Conservation (phyloP, 2,329 filamentous ascomycete species). For the Geosmithia morbida region DNA sequence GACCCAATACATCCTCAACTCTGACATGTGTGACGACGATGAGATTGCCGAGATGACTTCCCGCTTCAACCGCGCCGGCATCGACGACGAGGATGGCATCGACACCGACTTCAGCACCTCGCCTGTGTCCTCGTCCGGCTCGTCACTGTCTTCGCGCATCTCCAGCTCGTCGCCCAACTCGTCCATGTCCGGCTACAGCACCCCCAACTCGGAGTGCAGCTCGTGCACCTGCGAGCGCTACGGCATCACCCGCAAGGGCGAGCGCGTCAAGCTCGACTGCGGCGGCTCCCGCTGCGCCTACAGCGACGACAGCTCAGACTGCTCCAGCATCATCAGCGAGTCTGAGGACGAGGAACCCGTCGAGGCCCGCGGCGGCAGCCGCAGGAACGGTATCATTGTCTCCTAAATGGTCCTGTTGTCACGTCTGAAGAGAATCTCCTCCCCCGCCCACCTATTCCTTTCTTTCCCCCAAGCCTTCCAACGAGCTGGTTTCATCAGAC, state of each 20-base stretch:
- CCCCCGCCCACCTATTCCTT: not conserved
- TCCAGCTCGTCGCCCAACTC: constrained; percentile 63
- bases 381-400: constrained; percentile 51
- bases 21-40: constrained; percentile 58
- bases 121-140: constrained; percentile 53
- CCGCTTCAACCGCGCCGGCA: constrained; percentile 51
- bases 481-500: not conserved
- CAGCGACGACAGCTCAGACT: constrained; percentile 53
- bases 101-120: constrained; percentile 40
- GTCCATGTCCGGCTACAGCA: constrained; percentile 65
- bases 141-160: constrained; percentile 56
- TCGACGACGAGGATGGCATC: constrained; percentile 39
- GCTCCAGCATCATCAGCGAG: constrained; percentile 51
- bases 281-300: constrained; percentile 80
- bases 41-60: constrained; percentile 67
- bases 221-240: constrained; percentile 91
- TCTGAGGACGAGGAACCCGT: constrained; percentile 36
- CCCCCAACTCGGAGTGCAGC: constrained; percentile 59
- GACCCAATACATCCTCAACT: constrained; percentile 73
- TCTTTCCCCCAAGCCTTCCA: not conserved
- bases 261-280: constrained; percentile 92
- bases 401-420: constrained; percentile 13
- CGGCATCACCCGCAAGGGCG: constrained; percentile 85
- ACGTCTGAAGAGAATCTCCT: not conserved
- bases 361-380: constrained; percentile 31